Conservation (phyloP, 306 rosid genomes). For the Prosopis cineraria region DNA sequence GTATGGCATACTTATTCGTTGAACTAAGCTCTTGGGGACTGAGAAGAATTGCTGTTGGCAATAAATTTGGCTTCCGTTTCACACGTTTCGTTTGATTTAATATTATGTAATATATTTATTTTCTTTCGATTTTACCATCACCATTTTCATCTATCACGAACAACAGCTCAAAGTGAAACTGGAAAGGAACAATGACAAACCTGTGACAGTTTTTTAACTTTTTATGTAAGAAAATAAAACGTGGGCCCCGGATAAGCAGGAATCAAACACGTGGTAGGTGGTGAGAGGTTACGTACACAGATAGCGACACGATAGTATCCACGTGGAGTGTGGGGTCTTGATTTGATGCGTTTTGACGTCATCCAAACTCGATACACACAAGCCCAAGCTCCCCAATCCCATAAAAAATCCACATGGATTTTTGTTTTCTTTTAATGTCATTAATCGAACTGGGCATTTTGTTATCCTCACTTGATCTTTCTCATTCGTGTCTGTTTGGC, state of each 20-base stretch:
- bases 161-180: background rate
- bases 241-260: slow-evolving; percentile 21
- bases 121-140: background rate
- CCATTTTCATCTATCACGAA: background rate
- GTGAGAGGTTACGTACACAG: slow-evolving; percentile 28
- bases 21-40: too few species aligned
- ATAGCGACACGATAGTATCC: slow-evolving; percentile 21
- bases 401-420: background rate
- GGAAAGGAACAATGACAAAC: background rate
- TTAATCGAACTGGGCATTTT: too few species aligned
- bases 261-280: slow-evolving; percentile 49
- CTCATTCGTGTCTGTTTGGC: too few species aligned
- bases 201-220: background rate
- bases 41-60: too few species aligned
- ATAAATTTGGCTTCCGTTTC: too few species aligned
- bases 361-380: slow-evolving; percentile 23
- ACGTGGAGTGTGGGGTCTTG: slow-evolving; percentile 45
- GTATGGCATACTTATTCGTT: too few species aligned
- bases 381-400: background rate
- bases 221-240: background rate
- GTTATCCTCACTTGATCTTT: too few species aligned
- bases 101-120: too few species aligned
- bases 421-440: background rate
- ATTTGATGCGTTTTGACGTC: slow-evolving; percentile 35
- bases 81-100: too few species aligned